phyloP scores from a whole-genome alignment of 2,329 filamentous ascomycete species.

The Pezicula neosporulosa region DNA sequence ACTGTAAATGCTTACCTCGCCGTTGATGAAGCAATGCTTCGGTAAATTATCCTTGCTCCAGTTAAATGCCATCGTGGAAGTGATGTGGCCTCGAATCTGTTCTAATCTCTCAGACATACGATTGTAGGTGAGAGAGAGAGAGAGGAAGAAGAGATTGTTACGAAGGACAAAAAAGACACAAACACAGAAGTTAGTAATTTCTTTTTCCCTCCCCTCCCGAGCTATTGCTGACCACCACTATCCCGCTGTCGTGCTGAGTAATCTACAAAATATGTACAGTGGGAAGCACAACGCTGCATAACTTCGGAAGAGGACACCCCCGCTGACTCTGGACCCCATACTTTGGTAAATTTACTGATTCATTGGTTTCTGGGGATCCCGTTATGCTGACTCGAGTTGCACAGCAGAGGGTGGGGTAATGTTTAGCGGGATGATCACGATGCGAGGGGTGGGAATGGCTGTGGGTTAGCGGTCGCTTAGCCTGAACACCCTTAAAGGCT shows the following conservation, averaged over 20 bases:
- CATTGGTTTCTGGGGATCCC: too few relatives aligned
- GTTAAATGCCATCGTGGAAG: slow-evolving; percentile 20
- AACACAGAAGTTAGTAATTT: not conserved
- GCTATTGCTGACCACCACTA: too few relatives aligned
- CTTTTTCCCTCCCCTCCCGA: not conserved
- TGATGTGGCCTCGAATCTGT: not conserved
- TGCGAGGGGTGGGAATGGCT: not conserved
- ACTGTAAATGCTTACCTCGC: not conserved
- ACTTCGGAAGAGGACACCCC: too few relatives aligned
- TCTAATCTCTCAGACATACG: slow-evolving; percentile 1
- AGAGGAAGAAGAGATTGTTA: not conserved
- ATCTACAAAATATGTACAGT: too few relatives aligned
- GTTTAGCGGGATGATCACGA: not conserved
- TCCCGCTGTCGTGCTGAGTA: too few relatives aligned
- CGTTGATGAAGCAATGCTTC: slow-evolving; percentile 45
- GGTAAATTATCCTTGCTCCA: slow-evolving; percentile 31
- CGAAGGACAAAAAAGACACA: not conserved
- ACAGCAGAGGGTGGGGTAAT: not conserved
- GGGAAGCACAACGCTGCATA: too few relatives aligned
- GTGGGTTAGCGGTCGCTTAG: too few relatives aligned
- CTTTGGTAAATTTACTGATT: too few relatives aligned
- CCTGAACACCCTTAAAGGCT: too few relatives aligned
- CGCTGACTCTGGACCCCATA: too few relatives aligned
- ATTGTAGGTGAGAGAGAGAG: too few relatives aligned
- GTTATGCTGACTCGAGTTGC: too few relatives aligned